phyloP scores from a whole-genome alignment of 2,329 filamentous ascomycete genomes.

The Colletotrichum spaethianum region DNA sequence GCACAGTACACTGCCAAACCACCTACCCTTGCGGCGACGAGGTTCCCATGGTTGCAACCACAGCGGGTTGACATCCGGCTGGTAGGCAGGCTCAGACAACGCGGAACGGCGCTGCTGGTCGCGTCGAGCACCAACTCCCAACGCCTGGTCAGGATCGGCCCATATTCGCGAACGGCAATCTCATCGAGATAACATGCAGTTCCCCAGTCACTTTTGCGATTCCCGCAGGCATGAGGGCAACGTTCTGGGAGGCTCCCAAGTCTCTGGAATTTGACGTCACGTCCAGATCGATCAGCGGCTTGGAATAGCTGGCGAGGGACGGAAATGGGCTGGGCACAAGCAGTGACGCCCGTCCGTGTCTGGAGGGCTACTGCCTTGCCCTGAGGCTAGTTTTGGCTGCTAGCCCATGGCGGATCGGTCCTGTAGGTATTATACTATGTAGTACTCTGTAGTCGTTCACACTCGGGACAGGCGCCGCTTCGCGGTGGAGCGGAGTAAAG shows the following conservation, averaged over 20 bases:
- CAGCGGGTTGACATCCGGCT: not conserved
- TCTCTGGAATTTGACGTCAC: conserved; percentile 31
- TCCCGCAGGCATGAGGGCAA: not conserved
- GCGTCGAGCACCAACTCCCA: not conserved
- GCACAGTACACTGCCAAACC: no score
- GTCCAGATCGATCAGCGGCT: conserved; percentile 17
- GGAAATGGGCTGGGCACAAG: not conserved
- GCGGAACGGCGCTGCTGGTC: not conserved
- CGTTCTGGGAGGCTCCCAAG: not conserved
- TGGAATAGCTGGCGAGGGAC: not conserved
- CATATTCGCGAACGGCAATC: not conserved
- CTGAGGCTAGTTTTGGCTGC: not conserved
- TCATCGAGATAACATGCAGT: not conserved
- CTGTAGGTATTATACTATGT: no score
- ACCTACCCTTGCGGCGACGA: not conserved
- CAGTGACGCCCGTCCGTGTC: not conserved
- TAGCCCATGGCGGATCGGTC: not conserved
- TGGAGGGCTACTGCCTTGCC: not conserved
- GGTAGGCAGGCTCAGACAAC: not conserved
- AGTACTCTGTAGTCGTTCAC: not conserved
- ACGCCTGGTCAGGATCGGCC: no score
- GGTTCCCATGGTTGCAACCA: conserved; percentile 8
- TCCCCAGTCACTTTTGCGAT: not conserved
- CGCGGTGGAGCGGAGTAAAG: conserved; percentile 26
- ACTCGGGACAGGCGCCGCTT: conserved; percentile 5